Conservation (phyloP, 2,329 filamentous ascomycete genomes). For the Epicoccum sorghinum region DNA sequence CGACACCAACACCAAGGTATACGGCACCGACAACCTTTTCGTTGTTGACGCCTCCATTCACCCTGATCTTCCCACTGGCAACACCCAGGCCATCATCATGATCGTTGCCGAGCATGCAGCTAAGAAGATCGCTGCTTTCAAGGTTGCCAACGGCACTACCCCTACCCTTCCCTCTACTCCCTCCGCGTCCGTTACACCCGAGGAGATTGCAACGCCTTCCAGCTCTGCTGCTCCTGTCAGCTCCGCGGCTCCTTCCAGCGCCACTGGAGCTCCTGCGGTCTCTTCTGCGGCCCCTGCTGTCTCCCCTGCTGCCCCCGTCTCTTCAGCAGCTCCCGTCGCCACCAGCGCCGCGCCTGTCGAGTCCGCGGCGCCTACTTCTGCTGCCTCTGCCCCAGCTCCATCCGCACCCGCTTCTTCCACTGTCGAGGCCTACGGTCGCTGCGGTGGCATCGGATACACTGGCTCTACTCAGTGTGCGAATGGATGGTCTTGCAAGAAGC, state of each 20-base stretch:
- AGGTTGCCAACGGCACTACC: constrained; percentile 36
- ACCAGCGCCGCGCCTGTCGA: background rate
- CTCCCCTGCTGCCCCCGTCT: too few relatives aligned
- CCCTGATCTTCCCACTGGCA: constrained; percentile 71
- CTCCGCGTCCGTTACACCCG: constrained; percentile 9
- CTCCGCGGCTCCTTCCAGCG: background rate
- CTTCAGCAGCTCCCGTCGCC: background rate
- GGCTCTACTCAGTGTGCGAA: constrained; percentile 49
- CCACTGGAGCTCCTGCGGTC: background rate
- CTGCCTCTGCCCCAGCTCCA: constrained; percentile 5
- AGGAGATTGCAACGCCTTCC: background rate
- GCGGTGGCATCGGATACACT: constrained; percentile 50
- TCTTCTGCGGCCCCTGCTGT: background rate
- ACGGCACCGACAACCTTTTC: constrained; percentile 52
- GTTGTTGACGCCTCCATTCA: constrained; percentile 60
- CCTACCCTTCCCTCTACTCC: constrained; percentile 46
- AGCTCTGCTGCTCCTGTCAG: background rate
- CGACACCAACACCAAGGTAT: constrained; percentile 49
- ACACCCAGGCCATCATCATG: constrained; percentile 70
- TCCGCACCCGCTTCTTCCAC: constrained; percentile 6
- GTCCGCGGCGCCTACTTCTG: constrained; percentile 8
- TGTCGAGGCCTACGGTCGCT: constrained; percentile 47
- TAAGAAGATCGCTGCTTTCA: constrained; percentile 57
- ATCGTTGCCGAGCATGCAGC: constrained; percentile 68
- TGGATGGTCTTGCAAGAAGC: constrained; percentile 47